A percentile compares a stretch with the other conserved stretches of the same genome.
These are phyloP conservation scores for Primulina tabacum DNA, from an alignment of 257 asterid genomes.

Conservation along the genomic window DNA sequence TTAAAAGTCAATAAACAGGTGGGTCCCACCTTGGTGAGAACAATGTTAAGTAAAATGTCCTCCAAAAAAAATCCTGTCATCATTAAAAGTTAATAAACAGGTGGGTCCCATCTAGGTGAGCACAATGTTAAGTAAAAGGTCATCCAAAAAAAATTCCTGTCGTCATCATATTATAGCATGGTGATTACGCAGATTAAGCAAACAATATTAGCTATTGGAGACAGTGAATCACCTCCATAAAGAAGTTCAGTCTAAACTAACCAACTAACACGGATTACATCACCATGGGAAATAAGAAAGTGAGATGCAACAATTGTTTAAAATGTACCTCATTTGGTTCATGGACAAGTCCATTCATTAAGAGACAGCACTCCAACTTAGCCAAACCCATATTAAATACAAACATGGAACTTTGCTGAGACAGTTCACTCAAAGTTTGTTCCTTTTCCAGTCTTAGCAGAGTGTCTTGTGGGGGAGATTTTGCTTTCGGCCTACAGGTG, in stretches of 20 bases:
- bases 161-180: slow-evolving; percentile 5
- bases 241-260: slow-evolving; percentile 16
- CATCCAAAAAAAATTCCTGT: neutral
- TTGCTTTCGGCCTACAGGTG: slow-evolving; percentile 64
- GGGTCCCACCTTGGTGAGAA: neutral
- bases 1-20: neutral
- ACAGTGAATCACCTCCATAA: slow-evolving; percentile 11
- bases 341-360: slow-evolving; percentile 94
- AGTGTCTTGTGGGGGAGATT: slow-evolving; percentile 86
- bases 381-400: slow-evolving; percentile 83
- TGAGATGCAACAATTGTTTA: slow-evolving; percentile 13
- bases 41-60: slow-evolving; percentile 1
- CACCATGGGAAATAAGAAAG: slow-evolving; percentile 13
- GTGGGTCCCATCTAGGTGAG: neutral
- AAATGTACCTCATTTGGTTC: slow-evolving; percentile 76
- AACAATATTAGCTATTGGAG: neutral
- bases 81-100: neutral
- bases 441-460: slow-evolving; percentile 77
- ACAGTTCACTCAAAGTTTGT: slow-evolving; percentile 50
- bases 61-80: neutral
- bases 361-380: slow-evolving; percentile 72
- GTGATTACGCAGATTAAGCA: neutral
- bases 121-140: slow-evolving; percentile 1
- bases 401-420: slow-evolving; percentile 75
- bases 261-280: slow-evolving; percentile 16